Base-by-base conservation (phyloP, 306 rosid species). In the Dicorynia guianensis region DNA sequence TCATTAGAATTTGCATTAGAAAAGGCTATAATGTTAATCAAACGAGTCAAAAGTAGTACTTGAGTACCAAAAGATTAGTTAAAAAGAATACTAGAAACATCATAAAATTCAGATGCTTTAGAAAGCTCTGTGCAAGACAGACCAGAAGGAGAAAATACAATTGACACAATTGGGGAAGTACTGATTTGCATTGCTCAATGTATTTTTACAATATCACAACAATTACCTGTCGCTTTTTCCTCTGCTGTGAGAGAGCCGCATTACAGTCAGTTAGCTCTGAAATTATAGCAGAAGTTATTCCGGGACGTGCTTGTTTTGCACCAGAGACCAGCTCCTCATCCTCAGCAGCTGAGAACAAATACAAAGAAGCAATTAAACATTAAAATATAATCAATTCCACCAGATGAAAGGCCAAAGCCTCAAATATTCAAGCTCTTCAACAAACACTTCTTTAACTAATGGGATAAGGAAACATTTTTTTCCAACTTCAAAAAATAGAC, bases 221-320 rank as follows among this genome's bases (percentile, higher is more conserved):
- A 14, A 44, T 34, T 85, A 85, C 96, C 89, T 90, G 87, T 30
- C 92, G 90, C 80, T 58, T 90, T 73, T 87, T 90, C 75, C 96
- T 79, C 71, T 85, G 87, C 69, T 87, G 97, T 53, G 96, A 87
- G 54, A 90, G 92, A 69, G 85, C 63, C 0, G 89, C 86, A 82
- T 90, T 90, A 76, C 92, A 90, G 14, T 90, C 90, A 5, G 92
- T 87, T 18, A 90, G 80, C 82, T 90, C 90, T 36, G 83, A 81
- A 43, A 90, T 81, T 13, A 87, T 67, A 15, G 49, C 25, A 42
- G 81, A 63, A 25, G 89, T 81, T 76, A 90, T 90, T 62, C 92
- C 92, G 0, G 77, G 85, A 65, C 82, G 89, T 43, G 74, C 15
- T 57, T 77, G 84, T 75, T 61, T 85, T 46, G 75, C 83, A 53